Base-by-base conservation (phyloP, 1,284 basidiomycete species). In the Rhodotorula sp. region DNA sequence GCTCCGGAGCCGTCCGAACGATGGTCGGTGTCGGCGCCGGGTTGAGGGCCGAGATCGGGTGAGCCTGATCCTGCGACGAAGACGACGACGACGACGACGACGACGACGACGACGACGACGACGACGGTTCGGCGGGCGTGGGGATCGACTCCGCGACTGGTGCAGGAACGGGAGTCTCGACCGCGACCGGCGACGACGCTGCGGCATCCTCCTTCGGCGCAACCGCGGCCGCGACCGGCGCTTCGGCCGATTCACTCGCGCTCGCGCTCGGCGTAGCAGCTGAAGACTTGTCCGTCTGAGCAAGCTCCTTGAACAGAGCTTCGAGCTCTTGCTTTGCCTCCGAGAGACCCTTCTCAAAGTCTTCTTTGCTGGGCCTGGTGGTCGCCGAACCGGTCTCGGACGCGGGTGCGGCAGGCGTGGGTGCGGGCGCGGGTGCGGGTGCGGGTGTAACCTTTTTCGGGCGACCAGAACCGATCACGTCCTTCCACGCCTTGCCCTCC, bases 111-210 rank as follows among this genome's bases (percentile, higher is more conserved):
- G 43, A 57, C 45, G 3, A 64, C 49, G 12, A 38, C 52, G 34
- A 23, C 26, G 62, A 49, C 23, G 23, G 64, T 43, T 28, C 64
- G 2, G 31, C n/a, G 4, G 50, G 38, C 18, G 38, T 21, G 2
- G 69, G 64, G 62, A 69, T 45, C 18, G 73, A 72, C 45, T 70
- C 70, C 50, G 73, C 73, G 28, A 75, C 71, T 3, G 64, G 71
- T 0, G 68, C 71, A 3, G 70, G 73, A 15, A 75, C 68, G 10
- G 69, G 62, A 15, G 60, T 58, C 23, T 60, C 52, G 31, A 52
- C 63, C 0, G 65, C 55, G 19, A n/a, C 49, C 26, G 28, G 28
- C 28, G 50, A 26, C 16, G 60, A 26, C n/a, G 57, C n/a, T 23
- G 38, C 14, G 8, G 50, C 50, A 7, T 57, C 21, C 26, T 57